Evolutionary conservation across 2,329 filamentous ascomycete genomes (phyloP), one percentile per base, ranked within the genome.

Genomic region (Penicillium psychrosexuale): DNA sequence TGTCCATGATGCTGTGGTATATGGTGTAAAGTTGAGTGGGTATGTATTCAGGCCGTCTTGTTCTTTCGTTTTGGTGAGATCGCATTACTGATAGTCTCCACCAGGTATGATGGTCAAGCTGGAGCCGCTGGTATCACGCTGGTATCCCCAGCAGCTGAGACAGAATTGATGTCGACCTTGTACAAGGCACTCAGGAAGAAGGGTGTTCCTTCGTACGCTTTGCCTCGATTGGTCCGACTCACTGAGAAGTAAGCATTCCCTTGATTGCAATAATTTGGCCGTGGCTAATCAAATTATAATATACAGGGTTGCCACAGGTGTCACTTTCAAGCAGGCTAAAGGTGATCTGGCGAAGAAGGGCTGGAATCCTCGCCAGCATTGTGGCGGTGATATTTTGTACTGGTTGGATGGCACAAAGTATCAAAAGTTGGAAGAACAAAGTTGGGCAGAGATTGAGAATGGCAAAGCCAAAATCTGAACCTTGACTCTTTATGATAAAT

Each of bases 251-350:
- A 61, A 62, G 74, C 66, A 17, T 8, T 8, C 9, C n/a, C 31
- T 11, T 24, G 5, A n/a, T 22, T 33, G 13, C 3, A 8, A 34
- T 22, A 15, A 15, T 34, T 45, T 33, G 28, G n/a, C 11, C 3
- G 9, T 19, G 8, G 11, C 37, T 63, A 47, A 58, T 5, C 5
- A 19, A 22, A 4, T 8, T 24, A 2, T 28, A 8, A n/a, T 31
- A 33, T n/a, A 15, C 37, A 74, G 71, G 50, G 77, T 79, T 49
- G 72, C 73, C 53, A 75, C 75, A 1, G 75, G 75, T 42, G 77
- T 75, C n/a, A 80, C 78, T 5, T 80, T 80, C 67, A 80, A 80
- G 59, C 77, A 80, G 58, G 74, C 75, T 2, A 80, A 80, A 61
- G 71, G 69, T 8, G 75, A 76, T 8, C 58, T 79, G 27, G 63